These are phyloP conservation scores for Penicillium occitanis DNA, from an alignment of 2,329 filamentous ascomycete genomes.

Conservation along the genomic window DNA sequence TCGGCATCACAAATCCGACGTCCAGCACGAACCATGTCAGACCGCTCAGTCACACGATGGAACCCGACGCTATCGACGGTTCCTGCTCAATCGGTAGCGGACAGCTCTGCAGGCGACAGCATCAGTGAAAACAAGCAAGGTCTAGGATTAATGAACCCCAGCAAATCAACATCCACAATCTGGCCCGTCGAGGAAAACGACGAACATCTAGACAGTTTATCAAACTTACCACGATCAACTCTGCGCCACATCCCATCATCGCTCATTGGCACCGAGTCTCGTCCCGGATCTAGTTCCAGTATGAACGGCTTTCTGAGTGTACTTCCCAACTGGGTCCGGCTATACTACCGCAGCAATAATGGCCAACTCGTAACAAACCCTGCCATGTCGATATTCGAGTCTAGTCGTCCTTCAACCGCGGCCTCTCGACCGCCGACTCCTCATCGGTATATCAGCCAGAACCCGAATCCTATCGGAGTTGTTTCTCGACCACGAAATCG, in stretches of 20 bases:
- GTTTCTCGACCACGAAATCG: constrained; percentile 33
- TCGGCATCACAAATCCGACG: constrained; percentile 27
- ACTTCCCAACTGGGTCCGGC: constrained; percentile 52
- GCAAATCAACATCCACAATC: constrained; percentile 32
- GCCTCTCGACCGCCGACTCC: constrained; percentile 26
- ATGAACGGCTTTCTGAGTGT: constrained; percentile 46
- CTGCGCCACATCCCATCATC: constrained; percentile 33
- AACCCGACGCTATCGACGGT: constrained; percentile 48
- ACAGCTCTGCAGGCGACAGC: constrained; percentile 26
- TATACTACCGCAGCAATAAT: constrained; percentile 68
- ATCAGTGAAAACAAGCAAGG: constrained; percentile 18
- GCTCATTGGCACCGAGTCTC: constrained; percentile 27
- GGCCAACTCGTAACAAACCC: constrained; percentile 52
- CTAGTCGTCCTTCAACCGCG: constrained; percentile 31
- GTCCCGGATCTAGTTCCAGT: constrained; percentile 44
- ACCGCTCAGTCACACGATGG: constrained; percentile 38
- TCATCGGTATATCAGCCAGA: constrained; percentile 33
- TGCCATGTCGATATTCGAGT: constrained; percentile 42
- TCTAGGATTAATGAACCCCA: constrained; percentile 17
- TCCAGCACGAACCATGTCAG: constrained; percentile 34
- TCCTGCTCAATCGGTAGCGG: constrained; percentile 33
- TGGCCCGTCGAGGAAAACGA: constrained; percentile 38
- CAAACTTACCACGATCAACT: constrained; percentile 33
- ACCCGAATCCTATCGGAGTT: constrained; percentile 28
- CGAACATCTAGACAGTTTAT: constrained; percentile 39